Base-by-base conservation (phyloP, 164 flowering plant genomes). In the Cinnamomum micranthum region DNA sequence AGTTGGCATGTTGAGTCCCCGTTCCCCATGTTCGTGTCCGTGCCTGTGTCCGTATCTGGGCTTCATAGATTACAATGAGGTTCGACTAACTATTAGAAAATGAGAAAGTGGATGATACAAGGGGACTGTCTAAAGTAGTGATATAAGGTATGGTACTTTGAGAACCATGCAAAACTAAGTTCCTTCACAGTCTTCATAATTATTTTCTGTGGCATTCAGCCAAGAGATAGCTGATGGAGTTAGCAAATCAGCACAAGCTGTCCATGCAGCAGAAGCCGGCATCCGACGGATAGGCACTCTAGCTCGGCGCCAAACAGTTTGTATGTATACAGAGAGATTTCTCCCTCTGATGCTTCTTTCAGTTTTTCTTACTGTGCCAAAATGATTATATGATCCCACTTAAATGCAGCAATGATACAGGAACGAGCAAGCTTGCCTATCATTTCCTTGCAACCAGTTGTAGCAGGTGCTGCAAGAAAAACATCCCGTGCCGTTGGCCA, bases 151-250 rank as follows among this genome's bases (percentile, higher is more conserved):
- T 27, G 0, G 28, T 27, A 27, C 28, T 27, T 27, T 27, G 28
- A 27, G 28, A 27, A 2, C 28, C 28, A 27, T 27, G 28, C 28
- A 27, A 27, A 27, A 27, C 28, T 27, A 27, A 2, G 28, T 27
- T 27, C 28, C 28, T 27, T 27, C 3, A 2, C 28, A 27, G 28
- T 27, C 28, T 27, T 27, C 28, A 27, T 27, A 27, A 27, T 35
- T 23, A 4, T 69, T 73, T 25, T 13, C 52, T 70, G 35, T 81
- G 67, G 47, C 20, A n/a, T 25, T 76, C 85, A 94, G 98, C 87
- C 98, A 92, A 72, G 98, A 94, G 82, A 91, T 94, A 80, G 75
- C 94, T 52, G 93, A 89, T 79, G 98, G 98, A 35, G 91, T 94
- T 69, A 87, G 58, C 83, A 92, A 92, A 80, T 94, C 97, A 33